These are phyloP conservation scores for Eucalyptus erythrocorys DNA, from an alignment of 345 rosid species.

Conservation along the genomic window DNA sequence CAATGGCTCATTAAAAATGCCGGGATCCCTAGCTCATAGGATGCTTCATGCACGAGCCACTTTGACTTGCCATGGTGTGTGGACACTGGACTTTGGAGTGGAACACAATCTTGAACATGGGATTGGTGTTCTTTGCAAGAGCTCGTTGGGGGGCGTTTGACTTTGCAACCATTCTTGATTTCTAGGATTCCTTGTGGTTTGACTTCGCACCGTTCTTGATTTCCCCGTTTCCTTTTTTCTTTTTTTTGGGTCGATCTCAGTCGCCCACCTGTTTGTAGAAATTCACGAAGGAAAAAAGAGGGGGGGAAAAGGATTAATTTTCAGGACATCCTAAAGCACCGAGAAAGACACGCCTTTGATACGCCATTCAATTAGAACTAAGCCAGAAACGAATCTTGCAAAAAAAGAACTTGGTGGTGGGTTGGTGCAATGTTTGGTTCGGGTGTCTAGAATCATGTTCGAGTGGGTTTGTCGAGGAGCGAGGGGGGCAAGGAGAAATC, in stretches of 20 bases:
- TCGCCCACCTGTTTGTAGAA: background rate
- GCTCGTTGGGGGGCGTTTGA: background rate
- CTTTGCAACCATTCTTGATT: background rate
- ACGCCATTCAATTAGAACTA: background rate
- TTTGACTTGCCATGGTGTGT: background rate
- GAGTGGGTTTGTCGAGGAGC: background rate
- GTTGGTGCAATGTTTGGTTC: background rate
- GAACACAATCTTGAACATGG: background rate
- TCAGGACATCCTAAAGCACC: background rate
- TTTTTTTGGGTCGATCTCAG: background rate
- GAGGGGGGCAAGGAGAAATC: background rate
- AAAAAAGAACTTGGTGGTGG: background rate
- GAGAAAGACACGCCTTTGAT: background rate
- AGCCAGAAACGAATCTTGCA: background rate
- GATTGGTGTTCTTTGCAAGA: background rate
- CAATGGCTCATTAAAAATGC: background rate
- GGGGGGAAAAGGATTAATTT: background rate
- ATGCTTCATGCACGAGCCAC: slow-evolving; percentile 33
- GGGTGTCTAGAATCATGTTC: background rate
- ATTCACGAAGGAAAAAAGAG: background rate
- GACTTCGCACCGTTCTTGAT: background rate
- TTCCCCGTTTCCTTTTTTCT: background rate
- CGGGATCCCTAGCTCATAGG: slow-evolving; percentile 17
- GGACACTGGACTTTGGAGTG: background rate
- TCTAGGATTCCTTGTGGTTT: slow-evolving; percentile 3